Conservation (phyloP, 1,139 yeast species). For the Pichia sp. region DNA sequence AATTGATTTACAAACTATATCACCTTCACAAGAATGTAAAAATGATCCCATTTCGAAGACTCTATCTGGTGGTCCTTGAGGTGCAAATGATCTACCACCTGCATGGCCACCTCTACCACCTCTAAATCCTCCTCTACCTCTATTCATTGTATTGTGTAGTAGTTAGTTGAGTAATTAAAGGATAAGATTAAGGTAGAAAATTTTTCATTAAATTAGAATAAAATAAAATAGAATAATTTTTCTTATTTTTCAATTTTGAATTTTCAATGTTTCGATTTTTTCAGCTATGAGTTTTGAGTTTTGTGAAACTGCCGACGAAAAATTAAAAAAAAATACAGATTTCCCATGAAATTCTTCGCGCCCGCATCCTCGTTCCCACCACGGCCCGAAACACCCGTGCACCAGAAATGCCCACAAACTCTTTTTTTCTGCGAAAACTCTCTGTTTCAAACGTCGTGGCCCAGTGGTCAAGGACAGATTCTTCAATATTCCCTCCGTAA, state of each 20-base stretch:
- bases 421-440: no score
- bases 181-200: background rate
- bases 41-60: conserved; percentile 94
- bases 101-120: conserved; percentile 46
- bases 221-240: background rate
- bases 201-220: background rate
- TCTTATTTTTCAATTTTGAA: background rate
- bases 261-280: no score
- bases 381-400: background rate
- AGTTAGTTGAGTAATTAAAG: background rate
- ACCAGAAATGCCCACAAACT: background rate
- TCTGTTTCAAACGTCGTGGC: conserved; percentile 11
- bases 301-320: no score
- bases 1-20: conserved; percentile 91
- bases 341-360: background rate
- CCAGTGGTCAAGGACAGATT: conserved; percentile 8
- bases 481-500: background rate
- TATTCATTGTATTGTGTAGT: conserved; percentile 10
- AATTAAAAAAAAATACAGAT: background rate
- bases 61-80: conserved; percentile 86
- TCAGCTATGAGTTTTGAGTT: no score
- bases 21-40: conserved; percentile 92
- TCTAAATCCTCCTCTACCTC: conserved; percentile 33
- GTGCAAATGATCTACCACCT: conserved; percentile 51
- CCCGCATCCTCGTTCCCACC: no score